phyloP scores from a whole-genome alignment of 371 early-diverging fungal species.

The Mortierella sp. region DNA sequence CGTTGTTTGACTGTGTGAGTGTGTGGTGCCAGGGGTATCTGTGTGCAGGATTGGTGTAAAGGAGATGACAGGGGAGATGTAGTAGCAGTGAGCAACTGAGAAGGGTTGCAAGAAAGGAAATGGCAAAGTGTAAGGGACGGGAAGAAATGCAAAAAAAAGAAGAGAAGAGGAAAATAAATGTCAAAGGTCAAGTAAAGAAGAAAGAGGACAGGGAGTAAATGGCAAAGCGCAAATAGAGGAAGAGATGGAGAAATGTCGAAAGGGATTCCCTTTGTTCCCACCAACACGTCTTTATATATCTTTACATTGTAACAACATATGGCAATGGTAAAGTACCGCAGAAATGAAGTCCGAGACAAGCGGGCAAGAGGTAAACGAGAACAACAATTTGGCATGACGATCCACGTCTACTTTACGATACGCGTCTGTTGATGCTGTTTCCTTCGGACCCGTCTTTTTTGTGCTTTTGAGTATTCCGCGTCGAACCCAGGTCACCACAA shows the following conservation, averaged over 20 bases:
- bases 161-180: background rate
- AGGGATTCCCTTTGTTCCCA: background rate
- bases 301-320: background rate
- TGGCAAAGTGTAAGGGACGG: background rate
- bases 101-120: background rate
- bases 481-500: background rate
- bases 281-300: background rate
- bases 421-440: conserved; percentile 1
- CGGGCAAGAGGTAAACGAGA: background rate
- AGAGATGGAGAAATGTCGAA: background rate
- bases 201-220: background rate
- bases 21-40: background rate
- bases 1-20: background rate
- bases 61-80: background rate
- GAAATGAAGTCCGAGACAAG: background rate
- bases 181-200: background rate
- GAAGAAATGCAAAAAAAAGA: background rate
- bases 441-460: background rate
- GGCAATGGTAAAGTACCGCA: background rate
- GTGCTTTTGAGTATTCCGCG: background rate
- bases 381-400: background rate
- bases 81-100: background rate
- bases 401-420: background rate
- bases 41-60: background rate
- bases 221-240: background rate